Base-by-base conservation (phyloP, 139 green algal genomes). In the Astrephomene gubernaculifera region DNA sequence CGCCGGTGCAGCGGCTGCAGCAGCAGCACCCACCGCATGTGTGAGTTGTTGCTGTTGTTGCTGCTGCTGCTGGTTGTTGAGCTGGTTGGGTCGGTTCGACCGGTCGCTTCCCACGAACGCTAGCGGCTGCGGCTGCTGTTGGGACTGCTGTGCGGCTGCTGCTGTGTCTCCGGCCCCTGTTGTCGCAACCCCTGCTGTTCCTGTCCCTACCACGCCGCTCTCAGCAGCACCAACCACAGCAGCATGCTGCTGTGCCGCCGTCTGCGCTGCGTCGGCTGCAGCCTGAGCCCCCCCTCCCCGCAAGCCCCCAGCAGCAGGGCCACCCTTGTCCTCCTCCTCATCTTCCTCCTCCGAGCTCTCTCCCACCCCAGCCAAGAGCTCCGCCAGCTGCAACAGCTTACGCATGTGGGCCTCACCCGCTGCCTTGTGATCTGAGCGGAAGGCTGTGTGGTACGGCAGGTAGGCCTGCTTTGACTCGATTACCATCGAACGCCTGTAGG, bases 391-490 rank as follows among this genome's bases (percentile, higher is more conserved):
- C 7, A 22, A 27, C 57, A 71, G 39, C 2, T 36, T 38, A 5
- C 0, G 33, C 38, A 82, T 19, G 57, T 71, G 57, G 5, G 38
- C 39, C 39, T 33, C 9, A 12, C 75, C 75, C 17, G 75, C 57
- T 1, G 38, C 27, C 27, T 0, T 1, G 35, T 61, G 41, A 27
- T 57, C 38, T 2, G 36, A 44, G 17, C 75, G 38, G 75, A 71
- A 82, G 38, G 75, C 75, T 1, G 75, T 45, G 38, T 82, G 75
- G 75, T 82, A 82, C 21, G 75, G 38, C 36, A 71, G 53, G 33
- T 49, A 82, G 0, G 1, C 25, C 0, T 82, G 75, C 8, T 2
- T 1, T 12, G 75, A 71, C 7, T 36, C 33, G 0, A 33, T 27
- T 4, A 82, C 33, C 38, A 82, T 54, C 10, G 75, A 35, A 1